Conservation (phyloP, 768 basidiomycete species). For the Suillus luteus region DNA sequence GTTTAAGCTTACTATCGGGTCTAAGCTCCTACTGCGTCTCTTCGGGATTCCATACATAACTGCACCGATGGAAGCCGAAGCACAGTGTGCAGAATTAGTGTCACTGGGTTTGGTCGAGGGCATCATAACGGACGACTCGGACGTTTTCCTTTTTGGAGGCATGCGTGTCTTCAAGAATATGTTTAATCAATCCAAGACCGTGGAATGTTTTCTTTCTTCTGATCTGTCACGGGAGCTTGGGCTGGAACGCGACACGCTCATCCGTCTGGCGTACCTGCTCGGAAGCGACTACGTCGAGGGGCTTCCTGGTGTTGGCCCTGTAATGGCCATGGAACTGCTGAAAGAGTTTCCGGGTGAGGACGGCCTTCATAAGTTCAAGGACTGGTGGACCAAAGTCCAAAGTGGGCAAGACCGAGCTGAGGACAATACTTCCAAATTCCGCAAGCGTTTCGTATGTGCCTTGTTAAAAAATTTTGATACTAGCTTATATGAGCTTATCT, state of each 20-base stretch:
- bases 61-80: conserved; percentile 99
- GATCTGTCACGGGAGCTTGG: conserved; percentile 90
- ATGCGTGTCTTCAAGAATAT: conserved; percentile 97
- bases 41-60: conserved; percentile 99
- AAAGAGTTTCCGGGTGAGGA: conserved; percentile 89
- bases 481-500: conserved; percentile 14
- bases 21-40: conserved; percentile 82
- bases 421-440: conserved; percentile 77
- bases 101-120: conserved; percentile 88
- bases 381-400: conserved; percentile 96
- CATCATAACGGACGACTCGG: conserved; percentile 98
- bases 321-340: conserved; percentile 93
- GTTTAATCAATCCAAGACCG: conserved; percentile 99
- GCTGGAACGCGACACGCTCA: conserved; percentile 80
- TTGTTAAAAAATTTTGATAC: conserved; percentile 16
- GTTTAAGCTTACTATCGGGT: neutral
- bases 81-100: conserved; percentile 94
- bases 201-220: conserved; percentile 87
- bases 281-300: conserved; percentile 98
- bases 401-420: conserved; percentile 79
- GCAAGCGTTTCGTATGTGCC: conserved; percentile 78
- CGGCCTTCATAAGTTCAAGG: conserved; percentile 83
- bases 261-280: conserved; percentile 89
- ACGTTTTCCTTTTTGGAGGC: conserved; percentile 97
- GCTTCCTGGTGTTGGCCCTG: conserved; percentile 88